These are phyloP conservation scores for Xylariaceae sp. DNA, from an alignment of 2,329 filamentous ascomycete species.

Conservation along the genomic window DNA sequence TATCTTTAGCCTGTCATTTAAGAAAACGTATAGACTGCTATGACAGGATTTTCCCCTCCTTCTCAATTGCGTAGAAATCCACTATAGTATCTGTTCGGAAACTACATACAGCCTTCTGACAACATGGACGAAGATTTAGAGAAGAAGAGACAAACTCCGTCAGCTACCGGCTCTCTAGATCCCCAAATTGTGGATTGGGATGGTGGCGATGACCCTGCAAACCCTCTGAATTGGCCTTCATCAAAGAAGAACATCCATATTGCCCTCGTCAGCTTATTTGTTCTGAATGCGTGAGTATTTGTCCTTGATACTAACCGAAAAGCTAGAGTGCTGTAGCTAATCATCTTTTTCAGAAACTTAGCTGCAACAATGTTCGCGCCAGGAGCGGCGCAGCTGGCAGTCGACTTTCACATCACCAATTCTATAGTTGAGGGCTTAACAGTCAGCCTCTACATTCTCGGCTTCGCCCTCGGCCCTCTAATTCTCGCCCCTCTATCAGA, in stretches of 20 bases:
- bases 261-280: background rate
- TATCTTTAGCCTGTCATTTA: too few relatives aligned
- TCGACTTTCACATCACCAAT: slow-evolving; percentile 6
- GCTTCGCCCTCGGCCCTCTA: slow-evolving; percentile 7
- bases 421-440: slow-evolving; percentile 1
- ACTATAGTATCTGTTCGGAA: too few relatives aligned
- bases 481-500: slow-evolving; percentile 6
- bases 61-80: too few relatives aligned
- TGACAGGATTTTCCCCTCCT: too few relatives aligned
- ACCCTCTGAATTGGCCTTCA: slow-evolving; percentile 3
- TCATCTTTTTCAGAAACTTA: slow-evolving; percentile 2
- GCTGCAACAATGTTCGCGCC: slow-evolving; percentile 13
- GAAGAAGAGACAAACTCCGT: too few relatives aligned
- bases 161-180: too few relatives aligned
- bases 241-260: background rate
- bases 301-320: background rate
- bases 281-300: slow-evolving; percentile 1
- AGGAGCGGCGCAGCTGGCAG: slow-evolving; percentile 1
- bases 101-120: too few relatives aligned
- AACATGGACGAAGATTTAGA: too few relatives aligned
- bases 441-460: slow-evolving; percentile 9
- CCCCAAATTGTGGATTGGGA: slow-evolving; percentile 7
- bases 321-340: background rate
- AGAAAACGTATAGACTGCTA: too few relatives aligned
- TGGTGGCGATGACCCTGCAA: slow-evolving; percentile 1